A percentile compares a stretch with the other conserved stretches of the same genome.
These are phyloP conservation scores for Termitomyces sp. DNA, from an alignment of 768 basidiomycete genomes.

Conservation along the genomic window DNA sequence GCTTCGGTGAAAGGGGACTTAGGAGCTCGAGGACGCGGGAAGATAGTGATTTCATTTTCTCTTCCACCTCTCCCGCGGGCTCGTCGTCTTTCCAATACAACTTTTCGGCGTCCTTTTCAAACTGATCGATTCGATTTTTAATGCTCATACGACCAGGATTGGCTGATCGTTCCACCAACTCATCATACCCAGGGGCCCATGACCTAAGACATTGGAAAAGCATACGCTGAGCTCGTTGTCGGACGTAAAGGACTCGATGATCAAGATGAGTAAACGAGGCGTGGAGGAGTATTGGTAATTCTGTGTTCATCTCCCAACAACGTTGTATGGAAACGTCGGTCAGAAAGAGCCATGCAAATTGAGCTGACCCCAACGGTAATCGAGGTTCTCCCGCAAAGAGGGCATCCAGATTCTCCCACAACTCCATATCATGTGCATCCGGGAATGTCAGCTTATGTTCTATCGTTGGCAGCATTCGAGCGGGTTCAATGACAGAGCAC, in stretches of 20 bases:
- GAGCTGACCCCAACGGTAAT: constrained; percentile 73
- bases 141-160: constrained; percentile 46
- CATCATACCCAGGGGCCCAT: constrained; percentile 77
- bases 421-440: constrained; percentile 62
- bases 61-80: constrained; percentile 46
- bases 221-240: constrained; percentile 70
- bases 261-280: constrained; percentile 81
- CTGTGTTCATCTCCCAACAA: constrained; percentile 68
- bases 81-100: constrained; percentile 78
- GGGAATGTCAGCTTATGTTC: constrained; percentile 68
- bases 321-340: constrained; percentile 73
- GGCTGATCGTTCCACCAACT: constrained; percentile 56
- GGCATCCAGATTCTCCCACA: constrained; percentile 79
- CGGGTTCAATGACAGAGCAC: constrained; percentile 81
- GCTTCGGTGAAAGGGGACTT: constrained; percentile 62
- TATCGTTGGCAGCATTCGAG: constrained; percentile 75
- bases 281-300: constrained; percentile 75
- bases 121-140: constrained; percentile 44
- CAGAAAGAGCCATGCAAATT: constrained; percentile 85
- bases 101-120: constrained; percentile 57
- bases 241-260: constrained; percentile 67
- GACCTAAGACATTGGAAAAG: constrained; percentile 82
- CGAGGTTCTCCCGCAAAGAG: constrained; percentile 72
- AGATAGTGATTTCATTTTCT: constrained; percentile 69
- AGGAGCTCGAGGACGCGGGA: constrained; percentile 64